phyloP scores from a whole-genome alignment of 2,329 filamentous ascomycete species.

The Fusarium sp. region DNA sequence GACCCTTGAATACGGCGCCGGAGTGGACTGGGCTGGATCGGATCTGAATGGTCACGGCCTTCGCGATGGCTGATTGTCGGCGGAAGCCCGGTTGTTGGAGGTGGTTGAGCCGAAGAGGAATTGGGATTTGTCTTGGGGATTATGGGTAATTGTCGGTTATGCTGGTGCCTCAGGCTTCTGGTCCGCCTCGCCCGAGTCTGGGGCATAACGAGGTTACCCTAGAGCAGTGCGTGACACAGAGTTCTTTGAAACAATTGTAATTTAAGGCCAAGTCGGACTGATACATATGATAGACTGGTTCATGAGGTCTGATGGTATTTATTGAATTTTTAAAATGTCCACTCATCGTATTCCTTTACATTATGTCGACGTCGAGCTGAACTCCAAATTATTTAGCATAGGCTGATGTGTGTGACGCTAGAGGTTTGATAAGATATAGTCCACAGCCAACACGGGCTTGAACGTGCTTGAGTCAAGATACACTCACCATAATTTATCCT shows the following conservation, averaged over 20 bases:
- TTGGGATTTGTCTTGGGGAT: constrained; percentile 12
- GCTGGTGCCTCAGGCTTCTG: background rate
- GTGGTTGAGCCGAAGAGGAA: constrained; percentile 50
- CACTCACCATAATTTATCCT: no score
- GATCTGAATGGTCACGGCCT: constrained; percentile 23
- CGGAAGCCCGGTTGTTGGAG: constrained; percentile 56
- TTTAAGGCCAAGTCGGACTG: background rate
- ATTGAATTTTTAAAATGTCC: no score
- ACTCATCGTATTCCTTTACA: no score
- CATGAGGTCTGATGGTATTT: no score
- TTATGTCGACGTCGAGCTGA: background rate
- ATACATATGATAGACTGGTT: no score
- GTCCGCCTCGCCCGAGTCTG: no score
- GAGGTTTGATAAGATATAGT: no score
- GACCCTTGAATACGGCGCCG: constrained; percentile 38
- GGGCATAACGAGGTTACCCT: background rate
- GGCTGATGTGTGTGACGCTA: no score
- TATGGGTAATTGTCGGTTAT: background rate
- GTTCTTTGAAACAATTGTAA: background rate
- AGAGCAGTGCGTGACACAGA: background rate
- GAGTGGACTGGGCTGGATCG: constrained; percentile 18
- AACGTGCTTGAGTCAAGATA: no score
- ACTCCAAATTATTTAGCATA: no score
- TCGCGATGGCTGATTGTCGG: constrained; percentile 59
- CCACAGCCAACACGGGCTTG: no score